A percentile compares a stretch with the other conserved stretches of the same genome.
These are phyloP conservation scores for Pholiota microspora DNA, from an alignment of 768 basidiomycete species.

Conservation along the genomic window DNA sequence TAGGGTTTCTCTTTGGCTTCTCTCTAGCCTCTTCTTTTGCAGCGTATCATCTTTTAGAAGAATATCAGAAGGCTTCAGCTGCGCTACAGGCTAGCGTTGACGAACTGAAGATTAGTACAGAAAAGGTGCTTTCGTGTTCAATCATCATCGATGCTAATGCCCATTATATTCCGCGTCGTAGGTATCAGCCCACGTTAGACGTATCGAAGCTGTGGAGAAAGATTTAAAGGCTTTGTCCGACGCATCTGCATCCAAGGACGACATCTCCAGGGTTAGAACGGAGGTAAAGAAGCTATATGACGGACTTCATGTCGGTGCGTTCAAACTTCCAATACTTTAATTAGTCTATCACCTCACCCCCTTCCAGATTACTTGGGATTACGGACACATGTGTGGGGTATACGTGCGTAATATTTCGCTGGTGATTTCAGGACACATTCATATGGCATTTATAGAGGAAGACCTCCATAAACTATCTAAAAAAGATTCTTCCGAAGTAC, in stretches of 20 bases:
- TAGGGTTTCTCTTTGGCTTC: constrained; percentile 88
- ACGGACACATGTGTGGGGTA: constrained; percentile 82
- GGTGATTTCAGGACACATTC: background rate
- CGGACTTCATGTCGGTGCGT: constrained; percentile 74
- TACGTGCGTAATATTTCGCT: constrained; percentile 56
- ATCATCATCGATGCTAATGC: background rate
- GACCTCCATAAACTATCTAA: constrained; percentile 74
- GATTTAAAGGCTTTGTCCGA: constrained; percentile 76
- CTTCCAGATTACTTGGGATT: constrained; percentile 74
- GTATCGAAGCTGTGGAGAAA: constrained; percentile 88
- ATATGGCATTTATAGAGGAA: constrained; percentile 53
- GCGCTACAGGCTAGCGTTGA: constrained; percentile 85
- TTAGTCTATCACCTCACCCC: background rate
- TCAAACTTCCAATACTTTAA: background rate
- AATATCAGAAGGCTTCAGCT: constrained; percentile 88
- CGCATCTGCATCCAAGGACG: constrained; percentile 72
- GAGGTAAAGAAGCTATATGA: constrained; percentile 90
- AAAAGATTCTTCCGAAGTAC: constrained; percentile 61
- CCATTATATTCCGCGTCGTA: constrained; percentile 25
- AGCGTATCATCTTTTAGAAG: constrained; percentile 85
- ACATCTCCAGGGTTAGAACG: constrained; percentile 67
- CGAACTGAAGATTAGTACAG: constrained; percentile 80
- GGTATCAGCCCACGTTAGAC: constrained; percentile 80
- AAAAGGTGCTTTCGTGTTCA: constrained; percentile 53
- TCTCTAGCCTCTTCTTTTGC: constrained; percentile 85